A percentile compares a stretch with the other conserved stretches of the same genome.
Conservation (phyloP, 225 moss, liverwort and hornwort species). For the Antitrichia curtipendula region DNA sequence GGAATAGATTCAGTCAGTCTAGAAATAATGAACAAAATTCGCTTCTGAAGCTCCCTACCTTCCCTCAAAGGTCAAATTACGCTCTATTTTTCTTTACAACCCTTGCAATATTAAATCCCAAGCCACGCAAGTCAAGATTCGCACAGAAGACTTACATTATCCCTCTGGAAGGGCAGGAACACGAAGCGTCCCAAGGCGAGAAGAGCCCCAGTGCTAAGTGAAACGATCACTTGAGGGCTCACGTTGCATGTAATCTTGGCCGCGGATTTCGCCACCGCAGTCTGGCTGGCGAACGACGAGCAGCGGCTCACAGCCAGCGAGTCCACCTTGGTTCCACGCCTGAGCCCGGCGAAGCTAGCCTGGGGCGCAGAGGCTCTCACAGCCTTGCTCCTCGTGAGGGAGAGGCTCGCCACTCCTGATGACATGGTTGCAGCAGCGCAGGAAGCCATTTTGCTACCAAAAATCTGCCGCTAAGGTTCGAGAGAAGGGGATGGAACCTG, state of each 20-base stretch:
- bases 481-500: neutral
- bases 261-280: conserved; percentile 3
- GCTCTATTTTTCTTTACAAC: neutral
- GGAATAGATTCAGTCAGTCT: neutral
- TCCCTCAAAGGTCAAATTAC: neutral
- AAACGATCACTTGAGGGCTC: conserved; percentile 34
- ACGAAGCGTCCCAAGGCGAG: conserved; percentile 81
- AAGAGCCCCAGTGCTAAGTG: conserved; percentile 54
- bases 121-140: neutral
- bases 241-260: conserved; percentile 40
- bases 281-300: conserved; percentile 35
- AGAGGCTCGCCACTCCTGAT: conserved; percentile 28
- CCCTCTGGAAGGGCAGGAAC: conserved; percentile 67
- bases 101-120: neutral
- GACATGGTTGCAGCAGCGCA: conserved; percentile 41
- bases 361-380: conserved; percentile 14
- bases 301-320: conserved; percentile 11
- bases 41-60: neutral
- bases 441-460: conserved; percentile 62
- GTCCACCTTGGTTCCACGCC: conserved; percentile 36
- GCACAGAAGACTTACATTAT: conserved; percentile 8
- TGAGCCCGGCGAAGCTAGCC: conserved; percentile 43
- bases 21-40: neutral
- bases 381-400: conserved; percentile 13
- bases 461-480: neutral